Evolutionary conservation across 305 asterid genomes (phyloP), one percentile per base, ranked within the genome.

Genomic region (Andrographis paniculata): DNA sequence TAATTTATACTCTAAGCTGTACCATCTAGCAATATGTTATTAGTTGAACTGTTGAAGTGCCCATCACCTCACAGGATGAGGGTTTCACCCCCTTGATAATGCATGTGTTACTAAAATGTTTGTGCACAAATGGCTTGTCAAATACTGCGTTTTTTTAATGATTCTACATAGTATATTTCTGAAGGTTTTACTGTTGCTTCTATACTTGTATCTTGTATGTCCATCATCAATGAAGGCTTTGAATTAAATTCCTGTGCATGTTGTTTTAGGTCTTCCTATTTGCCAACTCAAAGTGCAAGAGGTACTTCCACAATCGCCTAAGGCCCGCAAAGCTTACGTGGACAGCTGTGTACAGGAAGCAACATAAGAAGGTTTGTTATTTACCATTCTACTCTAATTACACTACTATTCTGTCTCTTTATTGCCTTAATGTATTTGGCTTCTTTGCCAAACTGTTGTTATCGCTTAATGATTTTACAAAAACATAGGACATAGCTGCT

Each of bases 341-440:
- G 76, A 69, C 76, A 21, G 77, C 77, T 0, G 50, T 70, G 58
- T 70, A 70, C 67, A 50, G 70, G 15, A 70, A 70, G 24, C 77
- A 70, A 50, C 73, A 58, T 28, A 66, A 69, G 58, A 69, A 69
- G 67, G 74, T 68, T 22, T 19, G n/a, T 28, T 22, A 8, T 3
- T 23, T 20, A 42, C 48, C 3, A 8, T 10, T 2, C 18, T 17
- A 10, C 17, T n/a, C n/a, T n/a, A n/a, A n/a, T n/a, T n/a, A n/a
- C n/a, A n/a, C n/a, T n/a, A n/a, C n/a, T 42, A 1, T 7, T 39
- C 35, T 24, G 9, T 38, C 39, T 9, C 42, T 39, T 41, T 33
- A 50, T 33, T 14, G 14, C 5, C 5, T n/a, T 19, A 5, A 0
- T 13, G 42, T 17, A n/a, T 37, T 14, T 16, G 15, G 5, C 1